These are phyloP conservation scores for Fragaria ananassa DNA, from an alignment of 306 rosid species.

Conservation along the genomic window DNA sequence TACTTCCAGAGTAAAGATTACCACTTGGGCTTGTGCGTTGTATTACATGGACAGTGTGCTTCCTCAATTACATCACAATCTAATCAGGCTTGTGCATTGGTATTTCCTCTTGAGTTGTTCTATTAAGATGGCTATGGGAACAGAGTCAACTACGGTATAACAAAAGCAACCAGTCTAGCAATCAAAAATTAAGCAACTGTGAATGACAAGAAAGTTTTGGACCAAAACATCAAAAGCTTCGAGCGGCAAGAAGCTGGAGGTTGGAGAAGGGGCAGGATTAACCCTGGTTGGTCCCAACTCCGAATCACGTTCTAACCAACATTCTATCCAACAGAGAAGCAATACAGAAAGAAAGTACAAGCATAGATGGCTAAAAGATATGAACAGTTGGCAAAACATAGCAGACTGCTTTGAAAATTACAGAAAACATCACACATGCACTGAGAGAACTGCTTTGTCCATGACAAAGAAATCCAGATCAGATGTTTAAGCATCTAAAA, in stretches of 20 bases:
- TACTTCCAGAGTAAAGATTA: neutral
- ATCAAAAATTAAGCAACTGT: neutral
- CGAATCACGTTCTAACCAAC: neutral
- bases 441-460: conserved; percentile 31
- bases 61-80: neutral
- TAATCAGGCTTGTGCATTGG: neutral
- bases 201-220: neutral
- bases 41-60: neutral
- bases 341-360: neutral
- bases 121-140: neutral
- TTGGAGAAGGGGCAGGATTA: neutral
- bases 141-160: neutral
- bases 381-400: neutral
- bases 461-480: conserved; percentile 36
- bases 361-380: neutral
- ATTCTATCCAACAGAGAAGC: neutral
- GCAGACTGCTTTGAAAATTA: conserved; percentile 7
- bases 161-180: neutral
- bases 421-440: conserved; percentile 31
- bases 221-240: neutral
- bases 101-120: neutral
- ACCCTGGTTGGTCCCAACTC: neutral
- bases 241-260: neutral
- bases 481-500: conserved; percentile 50
- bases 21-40: neutral